A percentile compares a stretch with the other conserved stretches of the same genome.
phyloP scores from a whole-genome alignment of 2,329 filamentous ascomycete genomes.

The Beauveria scarabaeidicola region DNA sequence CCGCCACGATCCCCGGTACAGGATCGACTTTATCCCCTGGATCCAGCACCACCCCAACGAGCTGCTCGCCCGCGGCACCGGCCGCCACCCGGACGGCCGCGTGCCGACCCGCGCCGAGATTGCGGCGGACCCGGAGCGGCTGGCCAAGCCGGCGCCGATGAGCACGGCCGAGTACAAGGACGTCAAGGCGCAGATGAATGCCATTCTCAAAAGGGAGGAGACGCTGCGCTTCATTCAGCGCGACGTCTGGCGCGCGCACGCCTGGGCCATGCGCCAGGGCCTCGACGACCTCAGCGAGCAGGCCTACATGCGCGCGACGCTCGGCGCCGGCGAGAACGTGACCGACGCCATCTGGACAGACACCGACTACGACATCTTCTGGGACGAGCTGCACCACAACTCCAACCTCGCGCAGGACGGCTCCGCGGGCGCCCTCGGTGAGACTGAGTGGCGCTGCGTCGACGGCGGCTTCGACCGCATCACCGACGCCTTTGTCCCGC shows the following conservation, averaged over 20 bases:
- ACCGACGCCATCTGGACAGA: constrained; percentile 26
- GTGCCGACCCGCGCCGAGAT: constrained; percentile 19
- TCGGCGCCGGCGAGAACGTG: constrained; percentile 27
- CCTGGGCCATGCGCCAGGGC: constrained; percentile 21
- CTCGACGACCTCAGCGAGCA: constrained; percentile 24
- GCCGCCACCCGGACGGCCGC: constrained; percentile 21
- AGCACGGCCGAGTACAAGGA: constrained; percentile 17
- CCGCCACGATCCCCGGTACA: constrained; percentile 20
- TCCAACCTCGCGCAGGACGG: constrained; percentile 25
- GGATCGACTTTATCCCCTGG: constrained; percentile 33
- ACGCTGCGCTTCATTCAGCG: constrained; percentile 12
- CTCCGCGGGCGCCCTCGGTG: constrained; percentile 17
- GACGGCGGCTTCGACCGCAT: constrained; percentile 23
- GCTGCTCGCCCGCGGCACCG: constrained; percentile 11
- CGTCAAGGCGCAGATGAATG: constrained; percentile 17
- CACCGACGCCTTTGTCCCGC: constrained; percentile 22
- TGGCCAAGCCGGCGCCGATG: constrained; percentile 10
- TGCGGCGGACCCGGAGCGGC: constrained; percentile 14
- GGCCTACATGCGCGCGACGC: constrained; percentile 24
- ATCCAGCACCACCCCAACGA: constrained; percentile 28
- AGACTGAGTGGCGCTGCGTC: constrained; percentile 20
- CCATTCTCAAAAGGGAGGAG: constrained; percentile 13
- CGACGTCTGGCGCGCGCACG: constrained; percentile 23
- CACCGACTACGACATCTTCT: constrained; percentile 25
- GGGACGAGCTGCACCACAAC: constrained; percentile 26